Evolutionary conservation across 352 stramenopile genomes (phyloP).

Genomic region (Pythium aristosporum): DNA sequence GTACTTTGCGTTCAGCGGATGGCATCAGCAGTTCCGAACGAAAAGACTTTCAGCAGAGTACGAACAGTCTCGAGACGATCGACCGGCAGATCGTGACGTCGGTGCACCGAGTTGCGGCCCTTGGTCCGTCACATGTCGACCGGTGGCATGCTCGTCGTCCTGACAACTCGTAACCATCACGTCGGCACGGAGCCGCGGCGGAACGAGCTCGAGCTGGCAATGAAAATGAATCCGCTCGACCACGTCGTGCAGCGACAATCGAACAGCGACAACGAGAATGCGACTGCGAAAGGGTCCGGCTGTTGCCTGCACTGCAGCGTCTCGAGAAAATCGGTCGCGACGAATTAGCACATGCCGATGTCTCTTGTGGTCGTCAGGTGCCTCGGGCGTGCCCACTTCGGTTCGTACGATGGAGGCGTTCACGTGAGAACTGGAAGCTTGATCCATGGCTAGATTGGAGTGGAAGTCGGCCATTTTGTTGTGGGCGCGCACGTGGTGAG

Average conservation of each 20-base stretch:
- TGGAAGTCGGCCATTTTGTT: no score
- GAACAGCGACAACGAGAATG: slow-evolving; percentile 6
- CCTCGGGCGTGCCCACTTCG: slow-evolving; percentile 10
- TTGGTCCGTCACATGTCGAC: background rate
- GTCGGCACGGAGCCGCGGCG: background rate
- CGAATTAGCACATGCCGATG: background rate
- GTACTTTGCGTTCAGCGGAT: no score
- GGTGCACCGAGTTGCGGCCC: background rate
- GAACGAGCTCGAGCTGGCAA: background rate
- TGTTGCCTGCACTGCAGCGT: background rate
- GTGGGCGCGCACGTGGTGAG: no score
- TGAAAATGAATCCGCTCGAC: slow-evolving; percentile 17
- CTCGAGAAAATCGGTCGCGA: slow-evolving; percentile 16
- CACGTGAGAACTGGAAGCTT: no score
- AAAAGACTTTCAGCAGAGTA: no score
- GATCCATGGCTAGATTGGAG: no score
- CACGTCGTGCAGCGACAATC: background rate
- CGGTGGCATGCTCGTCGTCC: background rate
- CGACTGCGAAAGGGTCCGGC: slow-evolving; percentile 18
- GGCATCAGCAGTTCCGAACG: no score
- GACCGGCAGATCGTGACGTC: no score
- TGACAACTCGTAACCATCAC: slow-evolving; percentile 4
- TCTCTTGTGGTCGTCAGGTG: slow-evolving; percentile 3
- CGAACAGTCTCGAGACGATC: no score
- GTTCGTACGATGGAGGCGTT: background rate